Base-by-base conservation (phyloP, 176 grass and related monocot genomes). In the Ampelocalamus luodianensis region DNA sequence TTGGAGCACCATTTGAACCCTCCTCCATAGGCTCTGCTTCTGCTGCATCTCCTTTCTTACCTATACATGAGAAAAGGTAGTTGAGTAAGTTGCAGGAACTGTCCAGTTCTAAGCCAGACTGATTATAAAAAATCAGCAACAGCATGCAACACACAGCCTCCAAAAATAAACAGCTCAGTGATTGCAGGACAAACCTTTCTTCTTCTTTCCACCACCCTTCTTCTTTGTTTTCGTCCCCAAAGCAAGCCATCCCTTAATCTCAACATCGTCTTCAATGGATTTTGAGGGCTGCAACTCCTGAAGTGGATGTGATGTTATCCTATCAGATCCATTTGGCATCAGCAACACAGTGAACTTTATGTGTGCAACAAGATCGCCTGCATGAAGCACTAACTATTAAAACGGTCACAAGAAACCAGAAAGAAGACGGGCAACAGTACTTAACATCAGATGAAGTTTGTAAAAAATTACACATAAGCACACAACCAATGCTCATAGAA, bases 201-300 rank as follows among this genome's bases (percentile, higher is more conserved):
- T 99, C 82, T 96, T 99, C 82, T 99, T 99, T 71, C 93, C 97
- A 70, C 97, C 97, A 50, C 97, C 90, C 32, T 96, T 99, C 67
- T 99, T 99, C 93, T 99, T 99, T 80, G 97, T 84, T 79, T 99
- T 99, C 5, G 88, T 99, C 43, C 93, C 91, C 90, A 99, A 82
- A 65, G 97, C 90, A 76, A 99, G 90, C 97, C 97, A 99, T 70
- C 84, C 92, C 81, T 96, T 99, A 15, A 99, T 96, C 61, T 99
- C 97, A 45, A 84, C 71, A 79, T 95, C 80, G 24, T 91, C 91
- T 71, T 99, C 93, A 39, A 94, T 82, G 0, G 92, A 88, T 62
- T 90, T 90, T 3, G 88, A 58, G 18, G 97, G 79, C 40, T 88
- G 58, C 76, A 96, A 56, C 69, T 88, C 65, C 74, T 94, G 96